Base-by-base conservation (phyloP, 78 protist genomes). In the Bodo saltans region DNA sequence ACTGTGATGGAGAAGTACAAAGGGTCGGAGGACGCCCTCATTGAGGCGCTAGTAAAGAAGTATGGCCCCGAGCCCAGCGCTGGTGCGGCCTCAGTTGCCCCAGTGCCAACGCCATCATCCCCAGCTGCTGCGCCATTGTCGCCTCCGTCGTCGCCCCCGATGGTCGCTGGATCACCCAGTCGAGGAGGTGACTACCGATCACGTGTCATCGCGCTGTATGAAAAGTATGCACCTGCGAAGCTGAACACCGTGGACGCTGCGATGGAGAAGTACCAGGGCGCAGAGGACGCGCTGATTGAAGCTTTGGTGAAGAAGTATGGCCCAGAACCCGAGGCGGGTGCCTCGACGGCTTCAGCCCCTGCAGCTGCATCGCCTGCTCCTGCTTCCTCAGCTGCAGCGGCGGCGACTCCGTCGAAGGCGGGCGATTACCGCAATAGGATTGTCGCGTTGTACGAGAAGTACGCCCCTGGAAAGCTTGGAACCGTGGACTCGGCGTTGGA, bases 301-400 rank as follows among this genome's bases (percentile, higher is more conserved):
- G 26, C 40, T 37, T 30, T 76, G 35, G 81, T 76, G 11, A 27
- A 37, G 17, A 76, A 76, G 35, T 76, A 76, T 67, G 81, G 81
- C 12, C 81, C 81, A 1, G 81, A 76, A 39, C 81, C 81, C 12
- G 69, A 23, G n/a, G 60, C 60, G n/a, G 60, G 60, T 8, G 8
- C 60, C 60, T 17, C 60, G n/a, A 47, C 17, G 60, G 60, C 60
- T 8, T 8, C 8, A 17, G n/a, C 60, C 60, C 60, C n/a, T 17
- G 8, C 60, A 23, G n/a, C 60, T 17, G 60, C 60, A 47, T 47
- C 60, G 60, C n/a, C 8, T 8, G 17, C 60, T 17, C 17, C 60
- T 17, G 60, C 60, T 47, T 47, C 17, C 60, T 23, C n/a, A 8
- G 60, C 60, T 17, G 60, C 60, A 8, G 60, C 17, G 8, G 60